A percentile compares a stretch with the other conserved stretches of the same genome.
Evolutionary conservation across 345 rosid genomes (phyloP).

Genomic region (Durio zibethinus): DNA sequence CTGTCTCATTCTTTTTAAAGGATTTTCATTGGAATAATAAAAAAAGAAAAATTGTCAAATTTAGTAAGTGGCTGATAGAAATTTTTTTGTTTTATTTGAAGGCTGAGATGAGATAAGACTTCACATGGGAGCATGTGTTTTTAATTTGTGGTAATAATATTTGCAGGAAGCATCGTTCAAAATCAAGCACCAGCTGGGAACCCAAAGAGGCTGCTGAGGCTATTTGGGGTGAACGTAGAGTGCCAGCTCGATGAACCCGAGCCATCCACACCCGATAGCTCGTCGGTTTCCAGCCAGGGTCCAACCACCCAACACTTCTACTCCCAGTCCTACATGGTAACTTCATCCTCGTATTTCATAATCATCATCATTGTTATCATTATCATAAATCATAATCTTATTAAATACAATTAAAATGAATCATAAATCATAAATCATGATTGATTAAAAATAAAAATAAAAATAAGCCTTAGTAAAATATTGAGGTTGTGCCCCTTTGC

Average conservation of each 20-base stretch:
- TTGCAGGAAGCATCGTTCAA: constrained; percentile 26
- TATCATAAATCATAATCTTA: no score
- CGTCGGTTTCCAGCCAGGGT: constrained; percentile 40
- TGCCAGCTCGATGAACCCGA: constrained; percentile 61
- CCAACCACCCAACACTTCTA: constrained; percentile 28
- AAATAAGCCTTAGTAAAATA: not conserved
- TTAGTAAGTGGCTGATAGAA: no score
- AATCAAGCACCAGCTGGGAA: constrained; percentile 39
- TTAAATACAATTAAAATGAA: no score
- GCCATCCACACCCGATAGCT: constrained; percentile 62
- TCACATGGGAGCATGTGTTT: constrained; percentile 1
- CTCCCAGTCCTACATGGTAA: constrained; percentile 46
- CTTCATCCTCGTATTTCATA: no score
- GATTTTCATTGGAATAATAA: no score
- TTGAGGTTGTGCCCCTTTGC: no score
- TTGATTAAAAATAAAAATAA: not conserved
- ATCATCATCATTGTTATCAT: not conserved
- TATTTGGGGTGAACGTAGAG: constrained; percentile 90
- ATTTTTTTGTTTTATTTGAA: no score
- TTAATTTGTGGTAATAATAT: not conserved
- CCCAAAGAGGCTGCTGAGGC: constrained; percentile 63
- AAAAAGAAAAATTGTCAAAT: no score
- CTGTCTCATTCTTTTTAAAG: no score
- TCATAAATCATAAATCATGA: no score
- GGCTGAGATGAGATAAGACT: not conserved